Conservation (phyloP, 148 eudicot species). For the Cornus controversa region DNA sequence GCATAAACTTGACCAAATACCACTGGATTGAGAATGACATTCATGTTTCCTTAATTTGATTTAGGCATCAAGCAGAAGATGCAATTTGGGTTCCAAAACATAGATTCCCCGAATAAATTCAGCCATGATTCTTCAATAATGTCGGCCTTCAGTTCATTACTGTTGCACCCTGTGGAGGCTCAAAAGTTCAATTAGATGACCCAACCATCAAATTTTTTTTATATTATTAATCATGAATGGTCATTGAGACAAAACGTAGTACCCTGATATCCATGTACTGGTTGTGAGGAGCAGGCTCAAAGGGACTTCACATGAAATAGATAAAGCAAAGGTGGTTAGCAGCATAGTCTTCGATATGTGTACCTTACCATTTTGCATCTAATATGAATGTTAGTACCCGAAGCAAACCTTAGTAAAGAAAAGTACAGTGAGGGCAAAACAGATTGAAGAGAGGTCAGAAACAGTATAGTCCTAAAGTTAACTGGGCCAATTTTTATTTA, state of each 20-base stretch:
- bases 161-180: background rate
- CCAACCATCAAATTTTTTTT: too few species aligned
- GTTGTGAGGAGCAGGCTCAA: background rate
- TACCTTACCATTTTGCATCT: background rate
- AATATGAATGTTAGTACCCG: background rate
- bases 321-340: background rate
- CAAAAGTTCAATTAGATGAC: background rate
- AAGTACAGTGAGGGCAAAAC: background rate
- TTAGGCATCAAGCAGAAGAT: background rate
- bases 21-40: too few species aligned
- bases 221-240: background rate
- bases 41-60: background rate
- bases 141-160: background rate
- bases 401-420: background rate
- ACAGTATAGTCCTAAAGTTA: background rate
- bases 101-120: background rate
- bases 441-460: background rate
- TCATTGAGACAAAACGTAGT: background rate
- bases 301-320: background rate
- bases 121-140: background rate
- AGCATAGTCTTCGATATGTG: too few species aligned
- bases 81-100: background rate
- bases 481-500: background rate
- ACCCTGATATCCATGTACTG: background rate
- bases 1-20: background rate